phyloP scores from a whole-genome alignment of 495 filamentous ascomycete species.

The Xylaria cubensis region DNA sequence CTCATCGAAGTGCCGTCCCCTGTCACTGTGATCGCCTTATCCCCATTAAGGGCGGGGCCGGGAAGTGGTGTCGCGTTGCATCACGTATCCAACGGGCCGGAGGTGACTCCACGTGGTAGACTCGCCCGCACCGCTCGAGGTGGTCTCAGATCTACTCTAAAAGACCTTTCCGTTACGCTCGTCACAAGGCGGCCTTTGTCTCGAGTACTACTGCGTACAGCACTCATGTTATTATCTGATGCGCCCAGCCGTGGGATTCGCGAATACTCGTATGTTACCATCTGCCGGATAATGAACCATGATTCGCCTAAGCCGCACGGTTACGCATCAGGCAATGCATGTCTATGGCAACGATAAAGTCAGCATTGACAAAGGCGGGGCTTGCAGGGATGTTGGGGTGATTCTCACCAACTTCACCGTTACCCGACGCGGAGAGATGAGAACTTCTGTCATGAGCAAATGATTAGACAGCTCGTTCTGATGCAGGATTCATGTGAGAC shows the following conservation, averaged over 20 bases:
- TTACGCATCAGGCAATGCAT: slow-evolving; percentile 22
- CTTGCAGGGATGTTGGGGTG: slow-evolving; percentile 32
- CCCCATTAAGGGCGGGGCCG: slow-evolving; percentile 7
- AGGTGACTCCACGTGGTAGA: slow-evolving; percentile 19
- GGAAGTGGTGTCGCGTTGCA: slow-evolving; percentile 5
- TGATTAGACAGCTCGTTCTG: background rate
- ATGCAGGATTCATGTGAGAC: background rate
- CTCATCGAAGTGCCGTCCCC: slow-evolving; percentile 21
- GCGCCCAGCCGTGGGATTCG: background rate
- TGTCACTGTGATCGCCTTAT: slow-evolving; percentile 5
- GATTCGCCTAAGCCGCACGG: slow-evolving; percentile 2
- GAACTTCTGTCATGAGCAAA: background rate
- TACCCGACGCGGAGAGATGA: slow-evolving; percentile 32
- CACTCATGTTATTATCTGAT: background rate
- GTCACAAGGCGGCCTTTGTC: background rate
- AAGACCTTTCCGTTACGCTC: background rate
- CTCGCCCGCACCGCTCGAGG: background rate
- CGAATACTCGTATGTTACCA: background rate
- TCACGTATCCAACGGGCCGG: slow-evolving; percentile 10
- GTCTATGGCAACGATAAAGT: slow-evolving; percentile 24
- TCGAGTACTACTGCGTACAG: background rate
- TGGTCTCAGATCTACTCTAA: background rate
- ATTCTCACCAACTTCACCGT: slow-evolving; percentile 11
- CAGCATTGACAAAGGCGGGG: slow-evolving; percentile 47
- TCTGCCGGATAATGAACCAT: slow-evolving; percentile 18